phyloP scores from a whole-genome alignment of 345 rosid species.

The Carallia pectinifolia region DNA sequence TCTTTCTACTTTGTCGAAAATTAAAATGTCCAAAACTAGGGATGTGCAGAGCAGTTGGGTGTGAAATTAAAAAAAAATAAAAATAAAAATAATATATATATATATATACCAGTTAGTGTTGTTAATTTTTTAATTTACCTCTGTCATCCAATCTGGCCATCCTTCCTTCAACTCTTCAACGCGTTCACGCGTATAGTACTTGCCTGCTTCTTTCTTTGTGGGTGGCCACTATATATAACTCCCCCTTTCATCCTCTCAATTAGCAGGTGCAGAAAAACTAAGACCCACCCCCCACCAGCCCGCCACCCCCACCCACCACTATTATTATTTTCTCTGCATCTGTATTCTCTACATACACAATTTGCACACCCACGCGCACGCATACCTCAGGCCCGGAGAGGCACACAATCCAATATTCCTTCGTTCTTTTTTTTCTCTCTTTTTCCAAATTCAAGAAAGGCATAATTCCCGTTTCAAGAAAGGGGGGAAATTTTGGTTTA shows the following conservation, averaged over 20 bases:
- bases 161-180: not conserved
- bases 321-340: not conserved
- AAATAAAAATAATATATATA: no score
- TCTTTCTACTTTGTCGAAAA: no score
- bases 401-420: no score
- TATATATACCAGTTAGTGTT: not conserved
- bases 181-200: not conserved
- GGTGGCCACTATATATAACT: constrained; percentile 37
- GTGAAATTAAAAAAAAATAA: no score
- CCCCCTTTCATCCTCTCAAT: not conserved
- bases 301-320: not conserved
- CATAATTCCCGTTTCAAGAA: not conserved
- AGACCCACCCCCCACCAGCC: not conserved
- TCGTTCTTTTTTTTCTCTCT: not conserved
- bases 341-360: not conserved
- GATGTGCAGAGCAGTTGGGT: no score
- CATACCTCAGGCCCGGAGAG: no score
- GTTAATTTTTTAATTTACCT: not conserved
- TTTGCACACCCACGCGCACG: no score
- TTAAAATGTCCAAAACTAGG: no score
- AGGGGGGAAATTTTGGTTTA: no score
- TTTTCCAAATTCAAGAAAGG: not conserved
- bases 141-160: constrained; percentile 21
- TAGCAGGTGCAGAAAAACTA: not conserved
- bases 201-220: constrained; percentile 9